Evolutionary conservation across 352 stramenopile species (phyloP).

Genomic region (Elongisporangium undulatum): DNA sequence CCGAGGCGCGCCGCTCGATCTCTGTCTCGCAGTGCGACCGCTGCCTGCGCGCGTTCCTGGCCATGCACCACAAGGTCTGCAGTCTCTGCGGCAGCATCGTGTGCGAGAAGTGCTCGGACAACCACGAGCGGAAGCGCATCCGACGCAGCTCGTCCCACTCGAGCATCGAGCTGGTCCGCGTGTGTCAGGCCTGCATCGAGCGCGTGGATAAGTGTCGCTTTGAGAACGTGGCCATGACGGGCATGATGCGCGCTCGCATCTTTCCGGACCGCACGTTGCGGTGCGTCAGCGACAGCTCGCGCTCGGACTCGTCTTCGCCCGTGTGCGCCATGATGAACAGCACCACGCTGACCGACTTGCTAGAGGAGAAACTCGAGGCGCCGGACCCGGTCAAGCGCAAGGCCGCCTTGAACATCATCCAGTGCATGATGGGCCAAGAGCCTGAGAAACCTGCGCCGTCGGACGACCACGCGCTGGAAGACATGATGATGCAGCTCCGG

Average conservation of each 20-base stretch:
- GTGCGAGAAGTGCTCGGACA: constrained; percentile 36
- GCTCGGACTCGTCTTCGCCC: neutral
- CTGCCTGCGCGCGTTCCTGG: constrained; percentile 29
- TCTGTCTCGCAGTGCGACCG: constrained; percentile 32
- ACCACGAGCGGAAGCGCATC: constrained; percentile 21
- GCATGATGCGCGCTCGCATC: constrained; percentile 8
- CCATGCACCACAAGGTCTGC: constrained; percentile 28
- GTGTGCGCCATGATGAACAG: neutral
- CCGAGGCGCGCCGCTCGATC: constrained; percentile 17
- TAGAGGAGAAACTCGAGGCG: neutral
- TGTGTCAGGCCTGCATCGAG: constrained; percentile 30
- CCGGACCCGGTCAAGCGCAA: neutral
- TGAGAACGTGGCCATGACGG: constrained; percentile 26
- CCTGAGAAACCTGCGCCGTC: neutral
- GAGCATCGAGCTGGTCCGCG: constrained; percentile 17
- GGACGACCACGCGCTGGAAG: neutral
- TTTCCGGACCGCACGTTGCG: neutral
- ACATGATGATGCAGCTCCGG: constrained; percentile 10
- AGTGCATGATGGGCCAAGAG: neutral
- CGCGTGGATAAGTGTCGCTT: constrained; percentile 36
- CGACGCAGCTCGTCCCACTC: constrained; percentile 3
- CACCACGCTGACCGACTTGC: neutral
- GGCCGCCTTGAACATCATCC: neutral
- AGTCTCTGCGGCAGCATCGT: constrained; percentile 45
- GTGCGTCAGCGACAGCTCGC: neutral